These are phyloP conservation scores for Monosporascus cannonballus DNA, from an alignment of 2,329 filamentous ascomycete species.

Conservation along the genomic window DNA sequence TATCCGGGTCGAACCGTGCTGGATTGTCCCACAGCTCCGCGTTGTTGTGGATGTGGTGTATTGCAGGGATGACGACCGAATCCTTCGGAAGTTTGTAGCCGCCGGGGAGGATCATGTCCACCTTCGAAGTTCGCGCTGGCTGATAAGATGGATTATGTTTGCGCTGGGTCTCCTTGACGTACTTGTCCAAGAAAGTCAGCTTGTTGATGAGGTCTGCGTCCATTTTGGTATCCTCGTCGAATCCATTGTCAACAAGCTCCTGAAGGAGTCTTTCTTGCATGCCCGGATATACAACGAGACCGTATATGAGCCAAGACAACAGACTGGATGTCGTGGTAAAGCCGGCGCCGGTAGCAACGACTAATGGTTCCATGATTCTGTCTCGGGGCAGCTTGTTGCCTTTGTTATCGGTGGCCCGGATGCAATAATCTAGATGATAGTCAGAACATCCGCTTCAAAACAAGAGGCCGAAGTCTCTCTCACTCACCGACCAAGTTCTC, in stretches of 20 bases:
- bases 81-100: constrained; percentile 50
- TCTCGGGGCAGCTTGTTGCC: constrained; percentile 46
- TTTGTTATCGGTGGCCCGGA: constrained; percentile 46
- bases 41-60: constrained; percentile 49
- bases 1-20: constrained; percentile 49
- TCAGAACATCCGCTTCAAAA: background rate
- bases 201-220: constrained; percentile 41
- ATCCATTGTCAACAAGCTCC: constrained; percentile 46
- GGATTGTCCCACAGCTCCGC: constrained; percentile 52
- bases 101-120: constrained; percentile 51
- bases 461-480: background rate
- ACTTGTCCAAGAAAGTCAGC: constrained; percentile 49
- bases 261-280: constrained; percentile 52
- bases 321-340: constrained; percentile 56
- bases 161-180: constrained; percentile 56
- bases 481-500: constrained; percentile 30
- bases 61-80: constrained; percentile 45
- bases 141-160: constrained; percentile 57
- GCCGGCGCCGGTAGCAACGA: constrained; percentile 50
- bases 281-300: constrained; percentile 45
- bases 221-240: constrained; percentile 35
- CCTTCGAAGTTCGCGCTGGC: constrained; percentile 49
- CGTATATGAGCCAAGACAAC: constrained; percentile 52
- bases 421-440: constrained; percentile 38
- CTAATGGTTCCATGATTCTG: constrained; percentile 32